Evolutionary conservation across 768 basidiomycete genomes (phyloP).

Genomic region (Antrodiella citrinella): DNA sequence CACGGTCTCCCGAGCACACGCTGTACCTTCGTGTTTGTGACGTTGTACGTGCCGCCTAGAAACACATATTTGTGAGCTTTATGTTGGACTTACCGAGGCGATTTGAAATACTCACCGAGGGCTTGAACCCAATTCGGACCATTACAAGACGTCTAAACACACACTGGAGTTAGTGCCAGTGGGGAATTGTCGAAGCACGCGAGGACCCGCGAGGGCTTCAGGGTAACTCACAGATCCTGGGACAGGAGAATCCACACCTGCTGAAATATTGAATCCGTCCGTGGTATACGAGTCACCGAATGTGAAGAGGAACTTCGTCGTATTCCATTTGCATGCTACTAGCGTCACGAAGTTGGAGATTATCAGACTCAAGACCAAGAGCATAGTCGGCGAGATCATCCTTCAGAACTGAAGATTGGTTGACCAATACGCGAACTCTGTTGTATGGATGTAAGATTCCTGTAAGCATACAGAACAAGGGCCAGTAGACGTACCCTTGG

Average conservation of each 20-base stretch:
- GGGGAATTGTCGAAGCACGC: not conserved
- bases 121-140: conserved; percentile 57
- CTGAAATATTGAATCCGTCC: conserved; percentile 52
- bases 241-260: conserved; percentile 41
- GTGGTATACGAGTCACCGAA: conserved; percentile 62
- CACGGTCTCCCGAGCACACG: conserved; percentile 30
- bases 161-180: no score
- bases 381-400: not conserved
- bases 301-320: conserved; percentile 45
- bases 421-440: not conserved
- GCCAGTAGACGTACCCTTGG: no score
- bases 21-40: conserved; percentile 40
- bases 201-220: no score
- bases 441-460: not conserved
- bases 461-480: no score
- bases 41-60: conserved; percentile 45
- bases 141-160: conserved; percentile 44
- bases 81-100: no score
- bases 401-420: not conserved
- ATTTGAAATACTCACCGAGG: conserved; percentile 33
- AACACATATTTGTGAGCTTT: not conserved
- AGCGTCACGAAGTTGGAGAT: not conserved
- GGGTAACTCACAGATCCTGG: conserved; percentile 43
- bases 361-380: not conserved
- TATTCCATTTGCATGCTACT: conserved; percentile 31